A percentile compares a stretch with the other conserved stretches of the same genome.
phyloP scores from a whole-genome alignment of 495 filamentous ascomycete species.

The Penicillium chermesinum region DNA sequence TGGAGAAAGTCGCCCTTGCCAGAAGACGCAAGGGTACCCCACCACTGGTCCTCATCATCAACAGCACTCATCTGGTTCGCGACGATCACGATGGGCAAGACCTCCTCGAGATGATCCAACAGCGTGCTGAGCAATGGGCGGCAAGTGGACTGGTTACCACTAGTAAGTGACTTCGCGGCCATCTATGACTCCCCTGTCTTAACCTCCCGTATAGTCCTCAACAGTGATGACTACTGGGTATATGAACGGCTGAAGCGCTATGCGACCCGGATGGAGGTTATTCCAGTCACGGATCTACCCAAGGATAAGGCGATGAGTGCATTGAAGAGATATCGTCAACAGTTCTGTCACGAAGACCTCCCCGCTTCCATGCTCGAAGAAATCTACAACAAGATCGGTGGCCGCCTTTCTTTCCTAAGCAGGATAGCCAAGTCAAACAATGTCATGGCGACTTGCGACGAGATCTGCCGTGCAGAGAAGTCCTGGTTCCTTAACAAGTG shows the following conservation, averaged over 20 bases:
- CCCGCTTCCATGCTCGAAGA: constrained; percentile 55
- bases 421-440: constrained; percentile 76
- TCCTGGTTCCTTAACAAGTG: constrained; percentile 94
- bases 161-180: constrained; percentile 20
- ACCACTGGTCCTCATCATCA: constrained; percentile 84
- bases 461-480: constrained; percentile 78
- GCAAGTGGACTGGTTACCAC: constrained; percentile 83
- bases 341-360: constrained; percentile 58
- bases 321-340: constrained; percentile 65
- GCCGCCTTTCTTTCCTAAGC: constrained; percentile 78
- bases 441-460: constrained; percentile 69
- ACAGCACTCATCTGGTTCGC: constrained; percentile 80
- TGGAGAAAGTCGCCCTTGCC: constrained; percentile 85
- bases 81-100: constrained; percentile 90
- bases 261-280: constrained; percentile 86
- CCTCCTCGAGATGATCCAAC: constrained; percentile 89
- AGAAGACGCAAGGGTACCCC: constrained; percentile 52
- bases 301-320: constrained; percentile 71
- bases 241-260: constrained; percentile 90
- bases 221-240: constrained; percentile 96
- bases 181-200: background rate
- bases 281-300: constrained; percentile 73
- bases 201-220: constrained; percentile 55
- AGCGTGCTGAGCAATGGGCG: constrained; percentile 93
- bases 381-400: constrained; percentile 80